Evolutionary conservation across 202 grass and related monocot species (phyloP), one percentile per base, ranked within the genome.

Genomic region (Hordeum pubiflorum): DNA sequence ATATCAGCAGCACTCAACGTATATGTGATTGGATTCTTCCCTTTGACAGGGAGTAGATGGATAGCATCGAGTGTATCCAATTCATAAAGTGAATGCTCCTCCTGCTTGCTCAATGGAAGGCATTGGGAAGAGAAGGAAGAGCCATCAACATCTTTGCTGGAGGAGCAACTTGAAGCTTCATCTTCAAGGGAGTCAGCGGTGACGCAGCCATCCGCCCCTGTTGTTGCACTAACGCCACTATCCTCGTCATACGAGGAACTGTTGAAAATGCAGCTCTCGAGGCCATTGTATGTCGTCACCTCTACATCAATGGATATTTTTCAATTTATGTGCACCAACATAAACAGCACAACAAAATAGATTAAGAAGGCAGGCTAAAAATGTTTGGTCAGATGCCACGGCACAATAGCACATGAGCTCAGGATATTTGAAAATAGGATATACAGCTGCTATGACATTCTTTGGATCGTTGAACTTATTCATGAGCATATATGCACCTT

Each of bases 131-230:
- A 89, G 75, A 92, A 92, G 20, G 91, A 97, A 83, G 91, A 92
- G 6, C 84, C 82, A 14, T 40, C 59, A 38, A 79, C 85, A 79
- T 92, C 94, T 82, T 97, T 97, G 83, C 89, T 94, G 3, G 96
- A 97, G 52, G 86, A 98, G 78, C 88, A 99, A 87, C 89, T 96
- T 57, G 96, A 99, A 36, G 77, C 90, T 78, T 95, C 96, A 72
- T 95, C 96, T 12, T 99, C 92, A 24, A 88, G 82, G 10, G 96
- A 99, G 38, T 95, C 90, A 29, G 85, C 87, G 36, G 84, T 82
- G 12, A 82, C 82, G n/a, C 87, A 92, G 18, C 89, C 91, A 79
- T 94, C 90, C 46, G 85, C 80, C 3, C 86, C 92, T 34, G 77
- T 89, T 11, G 84, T 88, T 33, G 73, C 85, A 13, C 85, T 89